These are phyloP conservation scores for Pelargonium nanum DNA, from an alignment of 345 rosid genomes.

Conservation along the genomic window DNA sequence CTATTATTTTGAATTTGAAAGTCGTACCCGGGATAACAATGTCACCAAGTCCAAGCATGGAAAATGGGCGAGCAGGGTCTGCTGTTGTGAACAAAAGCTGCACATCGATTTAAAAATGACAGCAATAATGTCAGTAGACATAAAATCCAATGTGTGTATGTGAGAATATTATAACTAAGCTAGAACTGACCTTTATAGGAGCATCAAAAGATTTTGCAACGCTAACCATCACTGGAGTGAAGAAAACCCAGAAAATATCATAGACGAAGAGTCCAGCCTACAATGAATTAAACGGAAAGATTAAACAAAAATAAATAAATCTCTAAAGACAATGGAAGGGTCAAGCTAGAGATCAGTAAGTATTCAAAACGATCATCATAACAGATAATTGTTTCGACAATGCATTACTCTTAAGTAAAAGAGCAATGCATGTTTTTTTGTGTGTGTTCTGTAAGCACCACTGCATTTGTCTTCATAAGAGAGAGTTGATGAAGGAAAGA, in stretches of 20 bases:
- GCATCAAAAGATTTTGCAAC: slow-evolving; percentile 99
- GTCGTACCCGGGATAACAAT: slow-evolving; percentile 91
- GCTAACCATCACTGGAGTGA: slow-evolving; percentile 98
- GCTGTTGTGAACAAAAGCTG: slow-evolving; percentile 95
- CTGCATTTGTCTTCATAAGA: no score
- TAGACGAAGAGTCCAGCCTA: slow-evolving; percentile 95
- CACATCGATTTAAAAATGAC: slow-evolving; percentile 5
- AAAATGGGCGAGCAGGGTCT: slow-evolving; percentile 64
- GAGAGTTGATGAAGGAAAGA: no score
- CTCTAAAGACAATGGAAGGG: background rate
- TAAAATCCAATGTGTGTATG: background rate
- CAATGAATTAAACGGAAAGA: slow-evolving; percentile 9
- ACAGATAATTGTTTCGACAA: no score
- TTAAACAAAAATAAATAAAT: background rate
- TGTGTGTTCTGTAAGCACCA: no score
- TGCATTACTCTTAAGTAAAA: no score
- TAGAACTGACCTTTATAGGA: slow-evolving; percentile 82
- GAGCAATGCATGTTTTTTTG: no score
- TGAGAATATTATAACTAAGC: background rate
- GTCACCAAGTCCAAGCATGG: slow-evolving; percentile 99
- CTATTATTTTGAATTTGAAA: slow-evolving; percentile 4
- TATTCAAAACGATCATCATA: no score
- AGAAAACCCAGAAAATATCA: slow-evolving; percentile 99
- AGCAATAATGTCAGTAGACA: background rate
- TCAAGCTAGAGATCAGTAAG: no score